Evolutionary conservation across 2,329 filamentous ascomycete species (phyloP).

Genomic region (Aspergillus fumigatus): DNA sequence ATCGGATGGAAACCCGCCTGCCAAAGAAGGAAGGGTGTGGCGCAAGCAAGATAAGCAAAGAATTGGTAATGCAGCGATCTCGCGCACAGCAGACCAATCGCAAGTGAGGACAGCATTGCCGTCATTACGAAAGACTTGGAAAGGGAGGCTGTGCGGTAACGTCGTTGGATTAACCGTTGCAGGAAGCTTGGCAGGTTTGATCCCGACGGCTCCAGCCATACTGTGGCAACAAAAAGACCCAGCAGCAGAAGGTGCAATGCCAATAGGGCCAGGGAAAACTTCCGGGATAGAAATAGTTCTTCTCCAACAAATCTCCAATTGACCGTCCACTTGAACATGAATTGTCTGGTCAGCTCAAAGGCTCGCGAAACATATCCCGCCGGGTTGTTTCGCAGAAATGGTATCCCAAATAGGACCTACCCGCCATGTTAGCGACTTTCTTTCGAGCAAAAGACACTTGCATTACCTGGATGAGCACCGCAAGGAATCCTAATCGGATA

Average conservation of each 20-base stretch:
- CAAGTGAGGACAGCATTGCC: conserved; percentile 69
- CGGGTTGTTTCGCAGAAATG: conserved; percentile 63
- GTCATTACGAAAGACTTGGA: conserved; percentile 72
- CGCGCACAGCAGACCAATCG: conserved; percentile 78
- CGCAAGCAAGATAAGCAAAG: conserved; percentile 87
- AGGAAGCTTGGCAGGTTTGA: conserved; percentile 55
- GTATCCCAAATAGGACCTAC: conserved; percentile 54
- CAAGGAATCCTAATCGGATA: conserved; percentile 65
- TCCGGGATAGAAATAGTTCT: conserved; percentile 66
- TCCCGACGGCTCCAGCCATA: conserved; percentile 68
- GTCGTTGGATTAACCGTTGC: conserved; percentile 48
- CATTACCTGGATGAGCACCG: conserved; percentile 70
- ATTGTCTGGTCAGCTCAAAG: conserved; percentile 86
- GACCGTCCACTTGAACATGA: conserved; percentile 97
- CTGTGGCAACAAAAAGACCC: conserved; percentile 57
- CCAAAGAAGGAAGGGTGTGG: conserved; percentile 84
- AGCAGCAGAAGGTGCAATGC: conserved; percentile 63
- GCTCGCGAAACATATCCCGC: conserved; percentile 72
- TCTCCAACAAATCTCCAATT: conserved; percentile 97
- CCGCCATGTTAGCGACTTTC: not conserved
- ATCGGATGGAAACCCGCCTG: conserved; percentile 64
- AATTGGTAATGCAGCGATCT: conserved; percentile 93
- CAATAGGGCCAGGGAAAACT: conserved; percentile 66
- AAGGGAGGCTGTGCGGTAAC: conserved; percentile 53
- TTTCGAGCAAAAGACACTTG: conserved; percentile 10